Evolutionary conservation across 768 basidiomycete species (phyloP), one percentile per base, ranked within the genome.

Genomic region (Amanita pallidorosea): DNA sequence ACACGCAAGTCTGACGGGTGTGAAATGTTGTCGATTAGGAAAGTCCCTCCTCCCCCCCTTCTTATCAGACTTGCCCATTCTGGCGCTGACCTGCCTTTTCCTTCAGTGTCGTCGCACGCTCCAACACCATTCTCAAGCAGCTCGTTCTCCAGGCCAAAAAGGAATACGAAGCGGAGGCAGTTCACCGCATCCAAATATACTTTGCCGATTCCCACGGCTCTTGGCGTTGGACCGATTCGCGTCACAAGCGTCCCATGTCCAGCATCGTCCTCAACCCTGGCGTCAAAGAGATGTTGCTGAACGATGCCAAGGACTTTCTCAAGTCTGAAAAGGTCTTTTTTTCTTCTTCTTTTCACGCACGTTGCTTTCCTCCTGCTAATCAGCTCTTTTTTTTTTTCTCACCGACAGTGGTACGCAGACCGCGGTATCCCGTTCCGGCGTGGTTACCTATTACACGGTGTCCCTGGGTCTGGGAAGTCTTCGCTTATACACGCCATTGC

Each of bases 351-450:
- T 20, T 34, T 20, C 51, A 34, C 49, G 1, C 31, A 20, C 9
- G 4, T 36, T 4, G 25, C 33, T 22, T 7, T 51, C 18, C 38
- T 49, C 29, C 5, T 51, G 25, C 27, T 57, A 29, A 33, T 31
- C 43, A 36, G 42, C 27, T 38, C 50, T 9, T 9, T 27, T 27
- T 27, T 29, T 31, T 47, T 41, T 37, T 52, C 15, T 27, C 43
- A 44, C 29, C n/a, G 4, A 35, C 55, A 88, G 80, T 92, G 90
- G 90, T 93, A 92, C 58, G 86, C 87, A n/a, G 86, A 90, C 65
- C 83, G 90, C 58, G 90, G 90, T 46, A 91, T 92, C 56, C 90
- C 90, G 27, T 92, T 88, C 77, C 85, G 90, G 49, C 79, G 90
- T 51, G 90, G 90, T 4, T 90, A 89, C 63, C 77, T 91, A 46